Evolutionary conservation across 805 yeast species (phyloP).

Genomic region (Yarrowia sp.): DNA sequence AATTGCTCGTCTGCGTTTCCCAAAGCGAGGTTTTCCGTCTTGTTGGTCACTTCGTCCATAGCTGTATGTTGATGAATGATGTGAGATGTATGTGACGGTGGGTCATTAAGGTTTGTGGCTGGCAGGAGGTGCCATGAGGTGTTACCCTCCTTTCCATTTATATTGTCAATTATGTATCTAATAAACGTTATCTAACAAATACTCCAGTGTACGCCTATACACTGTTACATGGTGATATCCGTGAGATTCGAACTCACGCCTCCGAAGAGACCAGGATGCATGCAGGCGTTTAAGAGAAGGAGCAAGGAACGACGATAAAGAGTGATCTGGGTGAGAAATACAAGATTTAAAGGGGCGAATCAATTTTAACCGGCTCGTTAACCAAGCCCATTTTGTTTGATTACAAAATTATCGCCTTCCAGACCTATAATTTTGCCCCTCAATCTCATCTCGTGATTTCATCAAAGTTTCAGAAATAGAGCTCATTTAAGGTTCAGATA

Average conservation of each 20-base stretch:
- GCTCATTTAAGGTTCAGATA: slow-evolving; percentile 2
- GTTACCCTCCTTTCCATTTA: too few relatives aligned
- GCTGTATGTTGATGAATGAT: neutral
- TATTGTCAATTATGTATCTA: too few relatives aligned
- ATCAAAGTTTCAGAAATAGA: slow-evolving; percentile 10
- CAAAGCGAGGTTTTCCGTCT: slow-evolving; percentile 1
- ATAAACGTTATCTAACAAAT: too few relatives aligned
- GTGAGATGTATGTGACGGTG: neutral
- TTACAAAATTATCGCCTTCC: neutral
- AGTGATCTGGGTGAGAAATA: too few relatives aligned
- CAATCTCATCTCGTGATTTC: neutral
- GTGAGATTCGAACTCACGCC: slow-evolving; percentile 40
- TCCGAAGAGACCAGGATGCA: slow-evolving; percentile 37
- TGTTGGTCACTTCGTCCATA: slow-evolving; percentile 10
- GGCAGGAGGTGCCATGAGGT: too few relatives aligned
- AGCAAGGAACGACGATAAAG: too few relatives aligned
- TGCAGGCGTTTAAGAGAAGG: neutral
- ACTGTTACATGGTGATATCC: slow-evolving; percentile 26
- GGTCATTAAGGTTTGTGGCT: too few relatives aligned
- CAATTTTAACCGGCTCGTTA: too few relatives aligned
- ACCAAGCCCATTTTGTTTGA: too few relatives aligned
- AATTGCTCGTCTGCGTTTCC: slow-evolving; percentile 18
- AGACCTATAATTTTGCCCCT: neutral
- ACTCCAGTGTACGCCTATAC: too few relatives aligned
- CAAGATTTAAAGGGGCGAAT: too few relatives aligned